Conservation (phyloP, 1,139 yeast genomes). For the Candida labiduridarum region DNA sequence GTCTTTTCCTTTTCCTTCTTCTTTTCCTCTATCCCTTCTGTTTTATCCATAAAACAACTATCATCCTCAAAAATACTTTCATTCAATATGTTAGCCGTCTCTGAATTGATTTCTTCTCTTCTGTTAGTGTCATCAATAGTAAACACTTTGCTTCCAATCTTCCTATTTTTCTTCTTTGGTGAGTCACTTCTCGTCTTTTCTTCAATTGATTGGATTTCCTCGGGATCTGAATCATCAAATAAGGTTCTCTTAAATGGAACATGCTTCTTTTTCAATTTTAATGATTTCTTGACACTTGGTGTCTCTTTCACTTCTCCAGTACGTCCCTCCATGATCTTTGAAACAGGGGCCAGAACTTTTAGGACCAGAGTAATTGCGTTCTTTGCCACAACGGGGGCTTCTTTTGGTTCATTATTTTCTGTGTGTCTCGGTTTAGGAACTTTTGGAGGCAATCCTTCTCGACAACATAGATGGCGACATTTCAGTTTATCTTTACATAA, state of each 20-base stretch:
- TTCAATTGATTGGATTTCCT: background rate
- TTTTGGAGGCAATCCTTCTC: conserved; percentile 34
- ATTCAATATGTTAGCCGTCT: background rate
- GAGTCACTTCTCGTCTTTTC: background rate
- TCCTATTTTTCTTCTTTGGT: background rate
- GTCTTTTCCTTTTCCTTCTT: background rate
- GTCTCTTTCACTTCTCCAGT: background rate
- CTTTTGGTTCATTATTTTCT: background rate
- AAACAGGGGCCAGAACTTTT: no score
- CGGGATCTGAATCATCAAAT: conserved; percentile 6
- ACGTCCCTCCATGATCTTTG: background rate
- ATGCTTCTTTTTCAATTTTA: background rate
- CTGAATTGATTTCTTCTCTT: background rate
- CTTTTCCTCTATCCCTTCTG: background rate
- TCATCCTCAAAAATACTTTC: conserved; percentile 1
- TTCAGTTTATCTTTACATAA: conserved; percentile 34
- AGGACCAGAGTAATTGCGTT: no score
- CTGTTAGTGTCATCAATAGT: background rate
- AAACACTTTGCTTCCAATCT: background rate
- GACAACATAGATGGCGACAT: conserved; percentile 49
- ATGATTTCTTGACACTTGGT: background rate
- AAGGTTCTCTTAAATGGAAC: conserved; percentile 1
- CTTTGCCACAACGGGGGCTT: no score
- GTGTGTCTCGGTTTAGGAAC: background rate
- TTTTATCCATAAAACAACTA: background rate